Evolutionary conservation across 2,329 filamentous ascomycete species (phyloP), one percentile per base, ranked within the genome.

Genomic region (Grosmannia huntii): DNA sequence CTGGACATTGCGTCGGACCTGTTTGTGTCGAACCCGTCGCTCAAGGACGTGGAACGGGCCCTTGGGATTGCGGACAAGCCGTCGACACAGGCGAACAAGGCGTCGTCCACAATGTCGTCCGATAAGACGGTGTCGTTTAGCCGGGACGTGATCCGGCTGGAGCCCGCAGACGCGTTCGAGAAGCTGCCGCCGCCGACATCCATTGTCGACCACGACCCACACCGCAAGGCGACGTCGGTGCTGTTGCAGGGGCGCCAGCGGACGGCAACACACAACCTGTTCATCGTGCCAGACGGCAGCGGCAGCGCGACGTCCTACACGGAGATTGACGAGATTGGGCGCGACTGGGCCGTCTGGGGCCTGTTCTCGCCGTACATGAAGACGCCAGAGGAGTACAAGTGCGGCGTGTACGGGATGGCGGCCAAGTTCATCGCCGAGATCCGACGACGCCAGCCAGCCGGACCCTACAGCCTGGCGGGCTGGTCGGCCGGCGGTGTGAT

Each of bases 401-500:
- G 82, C 65, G 83, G 83, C 60, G 81, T 87, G 57, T 80, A 84
- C 64, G 82, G 82, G 28, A 81, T 86, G 67, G 80, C 83, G 6
- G 71, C 77, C 63, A 79, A 84, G 66, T 87, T 85, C 70, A 79
- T 87, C 46, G 72, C 76, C 5, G 86, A 89, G 70, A 86, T 90
- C 70, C 84, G 83, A 69, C 80, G 82, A 5, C 84, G 85, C 55
- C 86, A 90, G 69, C 82, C 85, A 3, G 66, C 74, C 25, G 87
- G 87, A 0, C 83, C 85, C 0, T 89, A 88, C 69, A 77, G 78
- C 55, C 70, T 90, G 1, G 80, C 82, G 19, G 87, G 87, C 27
- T 90, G 86, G 87, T 87, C 82, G n/a, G 86, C 85, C 1, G 87
- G 87, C 28, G 86, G 87, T 41, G 84, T 89, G 53, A 83, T 85